These are phyloP conservation scores for Plasmodium coatneyi DNA, from an alignment of 169 alveolate species.

Conservation along the genomic window DNA sequence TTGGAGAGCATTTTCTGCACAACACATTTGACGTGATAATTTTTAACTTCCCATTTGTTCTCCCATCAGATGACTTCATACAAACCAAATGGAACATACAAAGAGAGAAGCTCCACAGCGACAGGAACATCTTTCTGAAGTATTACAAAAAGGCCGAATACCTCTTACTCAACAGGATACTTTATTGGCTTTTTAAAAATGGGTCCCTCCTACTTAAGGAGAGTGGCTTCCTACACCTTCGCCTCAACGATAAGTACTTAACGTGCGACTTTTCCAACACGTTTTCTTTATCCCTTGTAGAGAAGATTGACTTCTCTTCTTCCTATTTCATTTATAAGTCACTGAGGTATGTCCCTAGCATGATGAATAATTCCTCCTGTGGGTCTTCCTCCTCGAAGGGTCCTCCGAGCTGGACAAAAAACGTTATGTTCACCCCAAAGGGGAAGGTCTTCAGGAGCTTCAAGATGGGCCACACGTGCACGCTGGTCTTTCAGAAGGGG, in stretches of 20 bases:
- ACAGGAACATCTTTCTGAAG: conserved; percentile 8
- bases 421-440: conserved; percentile 33
- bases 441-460: conserved; percentile 51
- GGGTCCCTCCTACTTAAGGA: conserved; percentile 5
- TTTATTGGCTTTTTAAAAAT: conserved; percentile 39
- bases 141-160: conserved; percentile 55
- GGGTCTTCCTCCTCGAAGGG: not conserved
- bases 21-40: conserved; percentile 43
- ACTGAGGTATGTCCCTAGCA: conserved; percentile 22
- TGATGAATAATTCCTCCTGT: conserved; percentile 13
- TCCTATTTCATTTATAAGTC: conserved; percentile 26
- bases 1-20: conserved; percentile 22
- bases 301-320: conserved; percentile 22
- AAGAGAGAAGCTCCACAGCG: not conserved
- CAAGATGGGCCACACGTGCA: conserved; percentile 55
- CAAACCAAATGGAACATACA: conserved; percentile 24
- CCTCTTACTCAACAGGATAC: not conserved
- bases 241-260: conserved; percentile 47
- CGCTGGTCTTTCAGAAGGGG: conserved; percentile 35
- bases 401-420: not conserved
- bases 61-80: conserved; percentile 23
- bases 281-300: not conserved
- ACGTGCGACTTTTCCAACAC: conserved; percentile 17
- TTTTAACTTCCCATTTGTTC: conserved; percentile 53
- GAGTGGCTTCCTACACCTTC: conserved; percentile 32